Base-by-base conservation (phyloP, 2,329 filamentous ascomycete species). In the Grosmannia huntii region DNA sequence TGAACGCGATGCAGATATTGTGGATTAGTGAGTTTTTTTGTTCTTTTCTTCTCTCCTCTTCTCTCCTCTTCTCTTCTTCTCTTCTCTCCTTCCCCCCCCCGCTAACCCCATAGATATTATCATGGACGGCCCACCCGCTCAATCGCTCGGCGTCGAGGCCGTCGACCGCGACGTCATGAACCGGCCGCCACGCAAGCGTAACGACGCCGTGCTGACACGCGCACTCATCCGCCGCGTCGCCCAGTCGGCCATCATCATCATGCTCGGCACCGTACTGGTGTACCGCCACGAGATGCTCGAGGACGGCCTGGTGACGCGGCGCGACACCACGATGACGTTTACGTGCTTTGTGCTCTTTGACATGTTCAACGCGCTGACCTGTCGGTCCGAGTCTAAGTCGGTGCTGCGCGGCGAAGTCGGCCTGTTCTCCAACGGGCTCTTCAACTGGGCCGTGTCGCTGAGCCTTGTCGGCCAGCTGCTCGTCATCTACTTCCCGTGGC, bases 1-100 rank as follows among this genome's bases (percentile, higher is more conserved):
- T 99, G 61, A 99, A 99, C 70, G 90, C 94, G 55, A 99, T 99
- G 94, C 94, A 99, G 75, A 99, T 99, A 75, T 80, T 99, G 49
- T 99, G 94, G 94, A 99, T 99, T 68, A 99, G 92, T 96, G 76
- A 75, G 90, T 81, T 14, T 2, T 6, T 7, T 10, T 1, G 4
- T 49, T 9, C 31, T 31, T 1, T 52, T 10, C 44, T 12, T 41
- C 28, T n/a, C 9, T 16, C 5, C 27, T 12, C 48, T 12, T n/a
- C 5, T 14, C 31, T 49, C 31, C 28, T 23, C 21, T 14, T 38
- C 33, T 21, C 14, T 19, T 10, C 23, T 2, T 3, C 44, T 41
- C 56, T 33, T 28, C 62, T 63, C n/a, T n/a, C n/a, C n/a, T n/a
- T n/a, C n/a, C n/a, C n/a, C n/a, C n/a, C n/a, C n/a, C n/a, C n/a